phyloP scores from a whole-genome alignment of 768 basidiomycete species.

The Boletellus sp. region DNA sequence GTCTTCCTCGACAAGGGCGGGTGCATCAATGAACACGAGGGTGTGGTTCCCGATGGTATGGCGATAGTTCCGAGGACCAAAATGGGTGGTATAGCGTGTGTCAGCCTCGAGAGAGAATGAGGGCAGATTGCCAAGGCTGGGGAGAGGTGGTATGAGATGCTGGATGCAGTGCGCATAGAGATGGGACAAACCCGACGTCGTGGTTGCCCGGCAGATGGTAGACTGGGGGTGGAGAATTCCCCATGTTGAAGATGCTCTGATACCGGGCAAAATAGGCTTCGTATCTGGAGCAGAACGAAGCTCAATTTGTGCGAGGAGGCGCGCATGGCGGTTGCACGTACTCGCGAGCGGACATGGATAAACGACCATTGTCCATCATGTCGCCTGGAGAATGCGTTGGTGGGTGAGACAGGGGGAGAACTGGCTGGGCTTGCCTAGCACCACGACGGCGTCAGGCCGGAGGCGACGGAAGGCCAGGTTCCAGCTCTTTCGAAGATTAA shows the following conservation, averaged over 20 bases:
- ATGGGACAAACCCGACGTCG: slow-evolving; percentile 64
- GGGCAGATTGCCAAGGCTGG: slow-evolving; percentile 28
- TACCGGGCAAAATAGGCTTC: slow-evolving; percentile 65
- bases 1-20: slow-evolving; percentile 74
- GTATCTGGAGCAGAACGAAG: slow-evolving; percentile 52
- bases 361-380: slow-evolving; percentile 85
- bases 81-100: slow-evolving; percentile 65
- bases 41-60: slow-evolving; percentile 69
- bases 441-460: slow-evolving; percentile 69
- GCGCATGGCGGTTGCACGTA: slow-evolving; percentile 38
- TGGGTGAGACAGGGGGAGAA: background rate
- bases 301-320: slow-evolving; percentile 4
- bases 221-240: slow-evolving; percentile 42
- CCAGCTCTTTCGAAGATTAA: slow-evolving; percentile 87
- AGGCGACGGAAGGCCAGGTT: slow-evolving; percentile 49
- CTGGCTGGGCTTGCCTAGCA: slow-evolving; percentile 50
- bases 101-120: slow-evolving; percentile 41
- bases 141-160: slow-evolving; percentile 2
- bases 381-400: slow-evolving; percentile 39
- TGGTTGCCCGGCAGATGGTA: slow-evolving; percentile 90
- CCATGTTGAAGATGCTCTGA: slow-evolving; percentile 59
- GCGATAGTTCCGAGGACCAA: slow-evolving; percentile 68
- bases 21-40: slow-evolving; percentile 69
- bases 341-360: slow-evolving; percentile 62
- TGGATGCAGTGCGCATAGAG: background rate